These are phyloP conservation scores for Chamaenerion angustifolium DNA, from an alignment of 345 rosid species.

Conservation along the genomic window DNA sequence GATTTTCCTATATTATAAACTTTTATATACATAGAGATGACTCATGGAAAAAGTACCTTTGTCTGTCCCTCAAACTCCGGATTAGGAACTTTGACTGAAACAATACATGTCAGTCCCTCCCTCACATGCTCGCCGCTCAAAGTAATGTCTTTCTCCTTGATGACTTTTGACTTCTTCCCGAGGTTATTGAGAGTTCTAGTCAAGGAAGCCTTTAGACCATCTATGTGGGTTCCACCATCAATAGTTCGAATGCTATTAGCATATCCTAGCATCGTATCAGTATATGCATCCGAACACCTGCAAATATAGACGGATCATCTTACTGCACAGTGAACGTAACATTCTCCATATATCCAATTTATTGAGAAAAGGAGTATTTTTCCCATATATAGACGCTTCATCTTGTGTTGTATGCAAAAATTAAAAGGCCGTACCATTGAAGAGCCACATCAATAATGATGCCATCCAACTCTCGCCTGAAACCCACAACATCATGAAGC, in stretches of 20 bases:
- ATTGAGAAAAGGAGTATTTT: too few species aligned
- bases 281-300: conserved; percentile 97
- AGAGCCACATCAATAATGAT: conserved; percentile 62
- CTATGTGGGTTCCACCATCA: conserved; percentile 98
- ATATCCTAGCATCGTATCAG: conserved; percentile 89
- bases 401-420: conserved; percentile 4
- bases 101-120: conserved; percentile 89
- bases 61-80: conserved; percentile 99
- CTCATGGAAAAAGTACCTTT: conserved; percentile 39
- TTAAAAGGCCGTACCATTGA: conserved; percentile 58
- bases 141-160: conserved; percentile 88
- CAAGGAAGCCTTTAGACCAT: conserved; percentile 77
- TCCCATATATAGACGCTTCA: too few species aligned
- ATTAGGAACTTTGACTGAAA: conserved; percentile 93
- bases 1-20: too few species aligned
- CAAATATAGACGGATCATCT: conserved; percentile 9
- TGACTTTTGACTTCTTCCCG: conserved; percentile 67
- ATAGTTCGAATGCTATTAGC: conserved; percentile 91
- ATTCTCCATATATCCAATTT: too few species aligned
- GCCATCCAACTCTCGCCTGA: conserved; percentile 57
- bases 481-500: conserved; percentile 75
- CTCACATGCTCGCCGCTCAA: conserved; percentile 93
- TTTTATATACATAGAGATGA: background rate
- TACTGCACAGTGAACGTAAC: too few species aligned
- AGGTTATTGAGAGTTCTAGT: conserved; percentile 83